Percentiles rank a stretch among this genome's conserved stretches.
Evolutionary conservation across 371 early-diverging fungal species (phyloP).

Genomic region (Coemansia sp.): DNA sequence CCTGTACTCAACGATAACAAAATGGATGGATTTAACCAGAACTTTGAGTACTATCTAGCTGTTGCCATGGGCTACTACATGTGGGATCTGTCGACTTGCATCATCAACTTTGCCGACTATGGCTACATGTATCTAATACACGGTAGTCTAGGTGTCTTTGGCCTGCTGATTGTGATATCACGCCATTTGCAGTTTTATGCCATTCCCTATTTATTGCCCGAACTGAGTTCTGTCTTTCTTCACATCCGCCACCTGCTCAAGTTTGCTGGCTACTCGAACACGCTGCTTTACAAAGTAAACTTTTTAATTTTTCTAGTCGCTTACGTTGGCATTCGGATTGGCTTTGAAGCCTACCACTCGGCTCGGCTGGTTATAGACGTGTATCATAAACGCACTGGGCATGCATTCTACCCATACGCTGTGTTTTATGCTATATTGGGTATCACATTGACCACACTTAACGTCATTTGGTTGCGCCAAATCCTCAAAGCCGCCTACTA

Average conservation of each 20-base stretch:
- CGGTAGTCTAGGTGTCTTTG: constrained; percentile 32
- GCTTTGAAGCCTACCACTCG: constrained; percentile 40
- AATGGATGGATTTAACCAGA: constrained; percentile 28
- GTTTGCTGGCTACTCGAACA: constrained; percentile 7
- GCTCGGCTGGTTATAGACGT: constrained; percentile 3
- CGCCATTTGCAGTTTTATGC: constrained; percentile 46
- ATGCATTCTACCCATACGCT: constrained; percentile 33
- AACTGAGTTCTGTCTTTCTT: constrained; percentile 44
- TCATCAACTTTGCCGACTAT: constrained; percentile 25
- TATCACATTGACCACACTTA: constrained; percentile 33
- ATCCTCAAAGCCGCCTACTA: constrained; percentile 37
- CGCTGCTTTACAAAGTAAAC: constrained; percentile 36
- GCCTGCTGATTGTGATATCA: constrained; percentile 33
- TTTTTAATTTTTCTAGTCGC: constrained; percentile 25
- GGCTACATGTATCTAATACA: constrained; percentile 41
- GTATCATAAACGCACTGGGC: constrained; percentile 12
- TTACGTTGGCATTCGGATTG: constrained; percentile 33
- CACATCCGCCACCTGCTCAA: constrained; percentile 41
- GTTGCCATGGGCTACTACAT: constrained; percentile 36
- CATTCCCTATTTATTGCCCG: constrained; percentile 40
- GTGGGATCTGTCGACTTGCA: constrained; percentile 42
- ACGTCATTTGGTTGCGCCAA: constrained; percentile 42
- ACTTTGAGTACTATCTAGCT: constrained; percentile 31
- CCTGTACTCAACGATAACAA: constrained; percentile 15
- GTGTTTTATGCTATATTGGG: constrained; percentile 36